Conservation (phyloP, 1,284 basidiomycete species). For the Vanrija sp. region DNA sequence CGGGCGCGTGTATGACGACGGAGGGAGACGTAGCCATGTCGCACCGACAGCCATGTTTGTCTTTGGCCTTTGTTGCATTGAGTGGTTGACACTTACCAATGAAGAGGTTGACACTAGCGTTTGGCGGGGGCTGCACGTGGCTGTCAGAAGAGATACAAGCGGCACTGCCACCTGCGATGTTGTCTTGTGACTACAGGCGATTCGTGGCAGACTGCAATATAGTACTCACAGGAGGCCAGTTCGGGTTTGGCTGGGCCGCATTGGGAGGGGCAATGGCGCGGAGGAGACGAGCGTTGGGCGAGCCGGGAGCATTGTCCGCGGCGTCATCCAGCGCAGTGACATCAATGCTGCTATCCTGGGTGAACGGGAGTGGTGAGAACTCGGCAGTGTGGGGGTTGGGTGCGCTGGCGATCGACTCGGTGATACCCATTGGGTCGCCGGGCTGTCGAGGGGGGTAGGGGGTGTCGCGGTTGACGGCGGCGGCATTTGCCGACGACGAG, state of each 20-base stretch:
- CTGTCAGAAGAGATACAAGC: constrained; percentile 4
- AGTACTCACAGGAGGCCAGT: constrained; percentile 41
- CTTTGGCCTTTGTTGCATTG: too few species aligned
- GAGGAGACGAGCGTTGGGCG: constrained; percentile 40
- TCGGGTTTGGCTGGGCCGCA: constrained; percentile 35
- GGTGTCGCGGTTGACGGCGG: constrained; percentile 7
- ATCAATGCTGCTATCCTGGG: constrained; percentile 32
- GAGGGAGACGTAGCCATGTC: not conserved
- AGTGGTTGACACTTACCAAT: constrained; percentile 31
- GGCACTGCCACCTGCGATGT: constrained; percentile 20
- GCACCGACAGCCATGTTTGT: too few species aligned
- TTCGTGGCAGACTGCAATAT: not conserved
- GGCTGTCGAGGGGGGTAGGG: constrained; percentile 14
- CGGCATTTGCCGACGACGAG: not conserved
- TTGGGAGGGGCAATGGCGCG: constrained; percentile 43
- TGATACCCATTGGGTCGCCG: constrained; percentile 30
- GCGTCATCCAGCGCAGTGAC: constrained; percentile 26
- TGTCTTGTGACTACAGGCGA: not conserved
- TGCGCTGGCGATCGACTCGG: constrained; percentile 38
- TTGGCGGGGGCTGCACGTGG: constrained; percentile 40
- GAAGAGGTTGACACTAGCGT: constrained; percentile 46
- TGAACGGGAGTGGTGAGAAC: constrained; percentile 33
- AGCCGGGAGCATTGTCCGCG: constrained; percentile 35
- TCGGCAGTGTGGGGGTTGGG: constrained; percentile 41
- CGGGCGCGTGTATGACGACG: not conserved